Evolutionary conservation across 441 rosid genomes (phyloP).

Genomic region (Flueggea neowawraea): DNA sequence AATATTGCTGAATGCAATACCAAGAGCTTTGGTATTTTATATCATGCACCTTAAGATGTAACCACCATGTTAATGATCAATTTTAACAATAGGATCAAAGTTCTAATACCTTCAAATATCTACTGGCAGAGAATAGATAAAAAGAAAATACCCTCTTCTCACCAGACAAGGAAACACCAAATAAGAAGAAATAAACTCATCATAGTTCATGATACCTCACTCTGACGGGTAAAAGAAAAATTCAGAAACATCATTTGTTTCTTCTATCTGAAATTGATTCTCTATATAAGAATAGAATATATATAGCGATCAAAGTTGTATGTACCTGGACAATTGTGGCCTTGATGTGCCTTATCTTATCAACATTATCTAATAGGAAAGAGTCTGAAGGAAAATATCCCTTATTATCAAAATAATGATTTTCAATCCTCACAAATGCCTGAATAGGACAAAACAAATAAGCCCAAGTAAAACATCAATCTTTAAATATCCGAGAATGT

Average conservation of each 20-base stretch:
- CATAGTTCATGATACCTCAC: no score
- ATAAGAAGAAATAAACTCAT: no score
- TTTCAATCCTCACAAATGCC: slow-evolving; percentile 99
- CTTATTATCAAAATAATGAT: slow-evolving; percentile 80
- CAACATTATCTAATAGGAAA: slow-evolving; percentile 70
- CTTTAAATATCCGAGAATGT: no score
- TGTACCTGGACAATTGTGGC: slow-evolving; percentile 81
- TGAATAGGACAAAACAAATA: slow-evolving; percentile 18
- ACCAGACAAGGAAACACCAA: no score
- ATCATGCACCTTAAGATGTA: neutral
- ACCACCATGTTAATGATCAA: neutral
- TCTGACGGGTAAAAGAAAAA: no score
- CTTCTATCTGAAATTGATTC: no score
- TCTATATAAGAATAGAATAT: neutral
- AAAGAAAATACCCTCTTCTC: no score
- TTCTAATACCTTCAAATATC: no score
- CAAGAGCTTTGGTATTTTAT: neutral
- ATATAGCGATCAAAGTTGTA: neutral
- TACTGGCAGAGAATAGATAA: no score
- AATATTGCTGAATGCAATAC: neutral
- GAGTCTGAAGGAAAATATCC: slow-evolving; percentile 83
- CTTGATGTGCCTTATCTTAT: slow-evolving; percentile 80
- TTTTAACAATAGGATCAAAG: no score
- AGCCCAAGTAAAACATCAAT: no score
- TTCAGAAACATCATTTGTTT: no score